Base-by-base conservation (phyloP, 345 rosid genomes). In the Hibiscus tridactylites region DNA sequence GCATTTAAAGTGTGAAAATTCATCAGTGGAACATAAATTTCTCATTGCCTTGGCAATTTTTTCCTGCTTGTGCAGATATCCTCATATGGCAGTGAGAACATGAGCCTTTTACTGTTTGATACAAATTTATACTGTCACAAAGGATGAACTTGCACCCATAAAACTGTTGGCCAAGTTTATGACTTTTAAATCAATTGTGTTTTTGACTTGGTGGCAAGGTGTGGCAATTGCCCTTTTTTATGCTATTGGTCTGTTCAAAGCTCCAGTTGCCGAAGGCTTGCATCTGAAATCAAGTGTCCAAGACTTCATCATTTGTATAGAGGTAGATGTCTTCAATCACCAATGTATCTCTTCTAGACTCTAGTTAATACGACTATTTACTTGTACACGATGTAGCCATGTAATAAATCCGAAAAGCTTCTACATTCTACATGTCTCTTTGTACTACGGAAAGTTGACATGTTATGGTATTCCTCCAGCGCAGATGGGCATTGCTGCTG, bases 141-240 rank as follows among this genome's bases (percentile, higher is more conserved):
- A 92, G 79, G 94, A 95, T 49, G 97, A 90, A 83, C 84, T 95
- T 68, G 91, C 87, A 1, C 97, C 87, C 80, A 95, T 95, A 79
- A 89, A 90, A 47, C 99, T 98, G 3, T 84, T 95, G 68, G 93
- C 95, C 68, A 95, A 95, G 87, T 95, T 92, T 81, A 74, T 92
- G 71, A 90, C 89, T 2, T 92, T 95, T 69, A 95, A 95, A 74
- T 92, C 99, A 5, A 95, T 95, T 61, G 99, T 95, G 74, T 95
- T 95, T 80, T 77, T 92, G 84, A 95, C 98, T 71, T 92, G 98
- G 98, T 92, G 99, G 98, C 98, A 95, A 87, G 98, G 99, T 74
- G 96, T 90, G 65, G 93, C 97, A 24, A 95, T 95, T 76, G 98
- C 99, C 81, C 80, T 92, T 65, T 82, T 95, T 71, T 88, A 76